Conservation (phyloP, 2,329 filamentous ascomycete genomes). For the Sclerotinia spermophila region DNA sequence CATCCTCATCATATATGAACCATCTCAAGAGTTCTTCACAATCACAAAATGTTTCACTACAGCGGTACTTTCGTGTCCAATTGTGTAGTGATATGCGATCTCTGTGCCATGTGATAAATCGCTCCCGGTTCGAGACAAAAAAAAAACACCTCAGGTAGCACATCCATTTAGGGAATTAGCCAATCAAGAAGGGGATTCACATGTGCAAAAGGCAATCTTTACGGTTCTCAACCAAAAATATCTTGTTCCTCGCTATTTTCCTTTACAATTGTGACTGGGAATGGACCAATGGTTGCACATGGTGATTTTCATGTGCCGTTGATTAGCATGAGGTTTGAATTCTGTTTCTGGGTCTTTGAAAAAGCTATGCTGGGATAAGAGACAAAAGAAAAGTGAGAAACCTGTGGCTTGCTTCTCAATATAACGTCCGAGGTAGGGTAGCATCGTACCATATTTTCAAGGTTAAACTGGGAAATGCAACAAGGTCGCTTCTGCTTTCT, state of each 20-base stretch:
- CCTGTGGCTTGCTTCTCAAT: not conserved
- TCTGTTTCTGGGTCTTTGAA: not conserved
- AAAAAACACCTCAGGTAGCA: slow-evolving; percentile 14
- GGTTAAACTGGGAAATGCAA: not conserved
- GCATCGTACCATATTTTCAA: not conserved
- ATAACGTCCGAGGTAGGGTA: slow-evolving; percentile 8
- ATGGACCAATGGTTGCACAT: not conserved
- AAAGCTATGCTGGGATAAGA: not conserved
- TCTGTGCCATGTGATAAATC: slow-evolving; percentile 21
- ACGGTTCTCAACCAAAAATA: slow-evolving; percentile 2
- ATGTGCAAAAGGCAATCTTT: not conserved
- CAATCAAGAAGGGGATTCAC: not conserved
- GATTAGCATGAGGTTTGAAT: not conserved
- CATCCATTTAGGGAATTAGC: not conserved
- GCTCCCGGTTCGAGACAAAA: slow-evolving; percentile 16
- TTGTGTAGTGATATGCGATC: slow-evolving; percentile 18
- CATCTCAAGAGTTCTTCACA: slow-evolving; percentile 8
- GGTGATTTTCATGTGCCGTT: slow-evolving; percentile 10
- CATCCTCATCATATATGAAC: not conserved
- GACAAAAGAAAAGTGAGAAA: not conserved
- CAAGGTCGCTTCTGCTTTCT: not conserved
- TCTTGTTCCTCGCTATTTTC: not conserved
- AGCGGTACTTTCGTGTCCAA: slow-evolving; percentile 17
- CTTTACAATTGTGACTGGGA: slow-evolving; percentile 1
- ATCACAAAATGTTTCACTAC: slow-evolving; percentile 13